Evolutionary conservation across 2,329 filamentous ascomycete genomes (phyloP), one percentile per base, ranked within the genome.

Genomic region (Helminthosporium solani): DNA sequence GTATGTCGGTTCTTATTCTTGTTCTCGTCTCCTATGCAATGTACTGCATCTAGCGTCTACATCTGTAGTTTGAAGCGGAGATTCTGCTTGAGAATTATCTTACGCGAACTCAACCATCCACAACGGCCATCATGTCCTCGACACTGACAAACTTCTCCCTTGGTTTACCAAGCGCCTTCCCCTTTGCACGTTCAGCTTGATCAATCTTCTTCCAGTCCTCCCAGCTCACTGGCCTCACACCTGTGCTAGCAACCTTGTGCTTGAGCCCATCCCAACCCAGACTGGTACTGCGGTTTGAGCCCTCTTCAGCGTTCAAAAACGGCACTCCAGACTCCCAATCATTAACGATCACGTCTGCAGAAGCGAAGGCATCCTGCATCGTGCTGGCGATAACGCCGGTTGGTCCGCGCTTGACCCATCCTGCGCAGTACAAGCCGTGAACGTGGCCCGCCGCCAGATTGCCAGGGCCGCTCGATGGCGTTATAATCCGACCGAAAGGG

Each of bases 361-460:
- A 96, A 7, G 82, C 80, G 61, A 97, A 99, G 0, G 94, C 92
- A 67, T 99, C 94, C 49, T 87, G 83, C 90, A 99, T 95, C 0
- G 94, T 99, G 23, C 86, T 90, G 1, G 92, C 92, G 67, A 99
- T 99, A 3, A 97, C 91, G 2, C 94, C 94, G 0, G 90, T 96
- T 0, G 94, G 92, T 0, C 94, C 94, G 28, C 87, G 82, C 74
- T 97, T 97, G 8, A 96, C 90, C 94, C 94, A 99, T 0, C 94
- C 94, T 14, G 92, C 88, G 55, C 90, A 95, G 72, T 99, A 99
- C 21, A 96, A 70, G 0, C 92, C 90, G 0, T 85, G 82, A 0
- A 87, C 61, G 67, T 81, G 63, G 54, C 75, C 61, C 50, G 78
- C 71, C 54, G 75, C 58, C 42, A 76, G 60, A 48, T 68, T 54